A percentile compares a stretch with the other conserved stretches of the same genome.
Evolutionary conservation across 73 alveolate species (phyloP).

Genomic region (Paramecium primaurelia): DNA sequence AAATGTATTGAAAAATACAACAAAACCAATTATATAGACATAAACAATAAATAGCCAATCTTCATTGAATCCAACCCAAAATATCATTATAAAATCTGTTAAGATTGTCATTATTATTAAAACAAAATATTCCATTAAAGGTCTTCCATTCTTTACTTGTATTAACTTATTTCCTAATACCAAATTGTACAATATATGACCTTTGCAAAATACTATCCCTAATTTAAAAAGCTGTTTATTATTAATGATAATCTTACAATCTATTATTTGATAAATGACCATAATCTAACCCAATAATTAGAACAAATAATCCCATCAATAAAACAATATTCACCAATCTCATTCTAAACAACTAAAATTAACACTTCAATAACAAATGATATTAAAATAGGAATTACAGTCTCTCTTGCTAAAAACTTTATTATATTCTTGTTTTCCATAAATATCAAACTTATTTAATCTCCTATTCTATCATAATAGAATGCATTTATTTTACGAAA

Average conservation of each 20-base stretch:
- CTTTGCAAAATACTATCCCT: not conserved
- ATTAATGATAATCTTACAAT: not conserved
- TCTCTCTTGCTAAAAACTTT: not conserved
- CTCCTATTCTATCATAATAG: conserved; percentile 34
- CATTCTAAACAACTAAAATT: not conserved
- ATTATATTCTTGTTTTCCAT: not conserved
- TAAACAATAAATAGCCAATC: conserved; percentile 15
- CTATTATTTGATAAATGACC: not conserved
- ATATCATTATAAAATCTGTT: conserved; percentile 20
- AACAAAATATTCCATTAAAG: not conserved
- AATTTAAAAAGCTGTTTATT: conserved; percentile 4
- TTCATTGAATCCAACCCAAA: conserved; percentile 37
- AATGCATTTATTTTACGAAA: not conserved
- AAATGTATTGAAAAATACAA: conserved; percentile 27
- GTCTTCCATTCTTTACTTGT: not conserved
- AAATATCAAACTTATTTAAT: not conserved
- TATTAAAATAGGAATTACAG: not conserved
- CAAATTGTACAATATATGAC: not conserved
- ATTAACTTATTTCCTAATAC: not conserved
- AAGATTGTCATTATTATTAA: not conserved
- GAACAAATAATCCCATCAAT: not conserved
- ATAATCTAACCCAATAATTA: conserved; percentile 14
- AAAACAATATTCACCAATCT: conserved; percentile 1
- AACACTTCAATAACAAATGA: not conserved
- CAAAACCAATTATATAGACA: not conserved